phyloP scores from a whole-genome alignment of 73 alveolate genomes.

The Urostyla sp. region DNA sequence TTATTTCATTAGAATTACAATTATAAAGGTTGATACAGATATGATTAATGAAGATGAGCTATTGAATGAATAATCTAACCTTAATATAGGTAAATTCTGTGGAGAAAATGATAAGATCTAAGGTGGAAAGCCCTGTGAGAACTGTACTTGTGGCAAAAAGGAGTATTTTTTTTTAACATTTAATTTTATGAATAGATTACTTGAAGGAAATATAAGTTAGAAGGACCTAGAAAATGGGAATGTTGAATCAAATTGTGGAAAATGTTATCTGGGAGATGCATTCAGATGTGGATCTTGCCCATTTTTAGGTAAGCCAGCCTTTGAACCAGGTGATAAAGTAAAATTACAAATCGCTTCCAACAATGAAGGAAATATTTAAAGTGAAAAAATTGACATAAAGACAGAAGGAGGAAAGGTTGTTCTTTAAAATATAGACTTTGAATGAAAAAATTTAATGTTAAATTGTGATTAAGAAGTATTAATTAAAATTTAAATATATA shows the following conservation, averaged over 20 bases:
- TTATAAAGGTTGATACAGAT: constrained; percentile 49
- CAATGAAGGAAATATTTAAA: neutral
- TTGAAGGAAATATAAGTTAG: constrained; percentile 63
- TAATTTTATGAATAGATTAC: constrained; percentile 22
- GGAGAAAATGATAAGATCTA: constrained; percentile 72
- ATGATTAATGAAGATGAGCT: constrained; percentile 84
- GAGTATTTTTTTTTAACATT: constrained; percentile 58
- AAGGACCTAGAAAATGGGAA: constrained; percentile 76
- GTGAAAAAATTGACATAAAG: constrained; percentile 6
- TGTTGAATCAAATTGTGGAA: constrained; percentile 86
- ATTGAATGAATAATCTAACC: constrained; percentile 66
- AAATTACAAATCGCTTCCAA: constrained; percentile 16
- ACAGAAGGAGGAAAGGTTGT: constrained; percentile 27
- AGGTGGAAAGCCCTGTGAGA: constrained; percentile 89
- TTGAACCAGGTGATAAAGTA: constrained; percentile 76
- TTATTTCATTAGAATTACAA: neutral
- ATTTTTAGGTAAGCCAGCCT: constrained; percentile 79
- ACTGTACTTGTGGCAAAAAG: constrained; percentile 94
- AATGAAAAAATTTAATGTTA: neutral
- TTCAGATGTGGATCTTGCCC: constrained; percentile 94
- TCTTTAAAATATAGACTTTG: neutral
- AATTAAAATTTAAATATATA: neutral
- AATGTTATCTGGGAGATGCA: constrained; percentile 94
- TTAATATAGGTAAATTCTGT: constrained; percentile 41
- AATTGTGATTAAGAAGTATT: neutral